Percentiles rank a stretch among this genome's conserved stretches.
phyloP scores from a whole-genome alignment of 2,329 filamentous ascomycete species.

The Parafenestella ontariensis region DNA sequence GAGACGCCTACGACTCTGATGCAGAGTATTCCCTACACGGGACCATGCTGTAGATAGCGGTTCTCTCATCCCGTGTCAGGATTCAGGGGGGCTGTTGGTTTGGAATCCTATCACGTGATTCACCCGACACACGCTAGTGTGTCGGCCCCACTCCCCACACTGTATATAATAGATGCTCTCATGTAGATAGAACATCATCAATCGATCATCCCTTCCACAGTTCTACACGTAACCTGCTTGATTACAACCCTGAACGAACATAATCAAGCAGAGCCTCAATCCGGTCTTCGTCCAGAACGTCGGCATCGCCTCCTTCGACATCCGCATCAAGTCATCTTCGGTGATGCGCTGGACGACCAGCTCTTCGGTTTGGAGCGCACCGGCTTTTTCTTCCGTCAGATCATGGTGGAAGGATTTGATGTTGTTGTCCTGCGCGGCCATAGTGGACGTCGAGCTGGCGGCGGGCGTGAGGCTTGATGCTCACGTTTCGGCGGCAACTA shows the following conservation, averaged over 20 bases:
- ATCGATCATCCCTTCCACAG: conserved; percentile 3
- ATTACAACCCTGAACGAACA: conserved; percentile 58
- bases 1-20: neutral
- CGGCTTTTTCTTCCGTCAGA: conserved; percentile 17
- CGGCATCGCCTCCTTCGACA: conserved; percentile 52
- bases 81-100: neutral
- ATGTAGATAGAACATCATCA: too few species aligned
- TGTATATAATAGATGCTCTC: conserved; percentile 4
- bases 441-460: neutral
- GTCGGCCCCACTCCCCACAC: too few species aligned
- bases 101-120: neutral
- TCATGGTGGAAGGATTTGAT: conserved; percentile 16
- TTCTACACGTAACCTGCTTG: conserved; percentile 51
- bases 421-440: conserved; percentile 7
- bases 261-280: conserved; percentile 51
- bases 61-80: neutral
- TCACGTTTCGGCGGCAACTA: neutral
- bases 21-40: neutral
- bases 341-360: conserved; percentile 55
- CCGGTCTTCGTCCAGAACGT: conserved; percentile 52
- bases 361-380: conserved; percentile 51
- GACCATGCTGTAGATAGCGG: neutral
- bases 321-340: conserved; percentile 54
- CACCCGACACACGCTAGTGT: neutral
- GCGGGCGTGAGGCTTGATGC: neutral